Base-by-base conservation (phyloP, 1,284 basidiomycete genomes). In the Cryptococcus jaspeensis region DNA sequence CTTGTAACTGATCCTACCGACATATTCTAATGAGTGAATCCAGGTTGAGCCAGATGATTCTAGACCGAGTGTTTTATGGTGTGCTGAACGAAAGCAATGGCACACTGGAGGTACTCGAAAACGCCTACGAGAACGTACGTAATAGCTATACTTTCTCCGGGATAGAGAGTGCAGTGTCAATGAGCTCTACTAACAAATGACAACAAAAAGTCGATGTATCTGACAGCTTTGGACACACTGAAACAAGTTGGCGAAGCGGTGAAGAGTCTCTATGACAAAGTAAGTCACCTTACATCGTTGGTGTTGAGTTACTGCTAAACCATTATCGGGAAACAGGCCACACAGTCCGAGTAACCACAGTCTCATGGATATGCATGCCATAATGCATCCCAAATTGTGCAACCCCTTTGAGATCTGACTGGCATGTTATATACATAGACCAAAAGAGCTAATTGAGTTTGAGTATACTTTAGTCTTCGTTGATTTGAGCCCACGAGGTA, bases 11-110 rank as follows among this genome's bases (percentile, higher is more conserved):
- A n/a, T 37, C 9, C 16, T 35, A 11, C 64, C 5, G 53, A 62
- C 7, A 5, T 18, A 8, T 52, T 13, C 40, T 28, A 13, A 53
- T 18, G 12, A 28, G 35, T n/a, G 40, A 41, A 16, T 15, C 22
- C 36, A 93, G 90, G 73, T 78, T 99, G 50, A 92, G 90, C 49
- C 95, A 98, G 75, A 98, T 99, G 95, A 98, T 99, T 62, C 80
- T 99, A 42, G 95, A 99, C 78, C 94, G 95, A 69, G 86, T 94
- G 0, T 86, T 99, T 69, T 85, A 92, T 63, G 95, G 95, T 6
- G 93, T 98, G 3, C 81, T 99, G 22, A 95, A 98, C 73, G 95
- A 98, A 76, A 93, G 92, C 18, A 85, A 90, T 0, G 94, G 94
- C 0, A 96, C 93, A 70, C 78, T 98, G 48, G 81, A 97, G 50